A percentile compares a stretch with the other conserved stretches of the same genome.
These are phyloP conservation scores for Carex scoparia DNA, from an alignment of 176 grass and related monocot genomes.

Conservation along the genomic window DNA sequence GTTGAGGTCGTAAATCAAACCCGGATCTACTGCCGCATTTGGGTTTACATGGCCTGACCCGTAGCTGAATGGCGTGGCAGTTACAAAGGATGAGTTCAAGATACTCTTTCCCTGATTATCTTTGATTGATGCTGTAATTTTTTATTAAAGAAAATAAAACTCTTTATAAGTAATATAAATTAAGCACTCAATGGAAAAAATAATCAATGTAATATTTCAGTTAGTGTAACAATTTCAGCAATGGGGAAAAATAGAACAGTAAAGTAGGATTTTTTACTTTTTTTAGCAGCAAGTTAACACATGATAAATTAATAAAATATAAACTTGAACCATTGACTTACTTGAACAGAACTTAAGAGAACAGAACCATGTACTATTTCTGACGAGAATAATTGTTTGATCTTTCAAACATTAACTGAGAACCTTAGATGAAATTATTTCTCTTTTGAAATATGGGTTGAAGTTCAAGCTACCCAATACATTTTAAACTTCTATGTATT, in stretches of 20 bases:
- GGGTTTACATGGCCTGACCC: slow-evolving; percentile 61
- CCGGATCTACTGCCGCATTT: slow-evolving; percentile 45
- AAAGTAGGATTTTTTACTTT: background rate
- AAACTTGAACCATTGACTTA: background rate
- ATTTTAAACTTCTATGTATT: too few relatives aligned
- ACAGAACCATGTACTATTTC: background rate
- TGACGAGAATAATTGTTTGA: background rate
- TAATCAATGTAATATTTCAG: background rate
- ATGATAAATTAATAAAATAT: background rate
- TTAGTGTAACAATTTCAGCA: background rate
- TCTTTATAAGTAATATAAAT: background rate
- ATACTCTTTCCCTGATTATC: slow-evolving; percentile 31
- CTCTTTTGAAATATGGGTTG: too few relatives aligned
- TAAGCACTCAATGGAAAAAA: background rate
- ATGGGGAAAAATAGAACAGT: background rate
- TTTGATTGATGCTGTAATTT: slow-evolving; percentile 33
- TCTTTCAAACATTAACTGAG: background rate
- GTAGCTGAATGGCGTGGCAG: slow-evolving; percentile 54
- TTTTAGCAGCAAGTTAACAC: background rate
- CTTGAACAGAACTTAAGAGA: background rate
- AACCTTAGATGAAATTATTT: background rate
- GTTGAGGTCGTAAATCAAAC: slow-evolving; percentile 60
- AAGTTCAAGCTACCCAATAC: too few relatives aligned
- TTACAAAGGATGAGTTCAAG: slow-evolving; percentile 12
- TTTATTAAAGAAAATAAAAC: background rate